Percentiles rank a stretch among this genome's conserved stretches.
Evolutionary conservation across 2,329 filamentous ascomycete genomes (phyloP).

Genomic region (Ambrosiella cleistominuta): DNA sequence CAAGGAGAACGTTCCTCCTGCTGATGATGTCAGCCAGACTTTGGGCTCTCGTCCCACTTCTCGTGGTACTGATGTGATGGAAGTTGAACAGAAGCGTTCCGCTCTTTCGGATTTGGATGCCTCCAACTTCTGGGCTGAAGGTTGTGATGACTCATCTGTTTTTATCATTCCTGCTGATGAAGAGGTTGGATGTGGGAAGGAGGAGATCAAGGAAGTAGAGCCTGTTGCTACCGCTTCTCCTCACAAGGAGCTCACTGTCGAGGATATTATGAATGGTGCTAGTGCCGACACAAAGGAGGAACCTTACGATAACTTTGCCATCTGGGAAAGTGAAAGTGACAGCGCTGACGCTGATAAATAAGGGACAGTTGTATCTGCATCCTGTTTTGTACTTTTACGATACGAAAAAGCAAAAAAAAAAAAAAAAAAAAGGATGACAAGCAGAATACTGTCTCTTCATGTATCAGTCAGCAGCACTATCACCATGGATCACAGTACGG

Average conservation of each 20-base stretch:
- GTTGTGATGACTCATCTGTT: constrained; percentile 44
- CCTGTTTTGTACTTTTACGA: background rate
- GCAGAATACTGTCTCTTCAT: background rate
- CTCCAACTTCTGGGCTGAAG: constrained; percentile 49
- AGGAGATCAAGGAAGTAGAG: constrained; percentile 1
- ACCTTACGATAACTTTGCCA: constrained; percentile 43
- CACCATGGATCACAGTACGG: constrained; percentile 8
- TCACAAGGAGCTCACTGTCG: background rate
- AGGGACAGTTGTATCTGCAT: background rate
- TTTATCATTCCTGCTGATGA: constrained; percentile 46
- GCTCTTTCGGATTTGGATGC: constrained; percentile 51
- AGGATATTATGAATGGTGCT: constrained; percentile 37
- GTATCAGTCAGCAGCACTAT: background rate
- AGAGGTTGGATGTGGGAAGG: constrained; percentile 22
- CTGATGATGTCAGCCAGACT: constrained; percentile 44
- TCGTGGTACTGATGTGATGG: constrained; percentile 33
- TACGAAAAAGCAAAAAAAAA: background rate
- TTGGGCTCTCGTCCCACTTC: constrained; percentile 20
- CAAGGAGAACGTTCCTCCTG: constrained; percentile 86
- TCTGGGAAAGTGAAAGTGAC: constrained; percentile 54
- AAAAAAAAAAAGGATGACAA: background rate
- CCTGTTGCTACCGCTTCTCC: background rate
- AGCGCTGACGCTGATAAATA: constrained; percentile 23
- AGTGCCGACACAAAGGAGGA: constrained; percentile 37
- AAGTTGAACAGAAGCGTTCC: constrained; percentile 44